A percentile compares a stretch with the other conserved stretches of the same genome.
phyloP scores from a whole-genome alignment of 805 yeast species.

The Teunomyces tritomae region DNA sequence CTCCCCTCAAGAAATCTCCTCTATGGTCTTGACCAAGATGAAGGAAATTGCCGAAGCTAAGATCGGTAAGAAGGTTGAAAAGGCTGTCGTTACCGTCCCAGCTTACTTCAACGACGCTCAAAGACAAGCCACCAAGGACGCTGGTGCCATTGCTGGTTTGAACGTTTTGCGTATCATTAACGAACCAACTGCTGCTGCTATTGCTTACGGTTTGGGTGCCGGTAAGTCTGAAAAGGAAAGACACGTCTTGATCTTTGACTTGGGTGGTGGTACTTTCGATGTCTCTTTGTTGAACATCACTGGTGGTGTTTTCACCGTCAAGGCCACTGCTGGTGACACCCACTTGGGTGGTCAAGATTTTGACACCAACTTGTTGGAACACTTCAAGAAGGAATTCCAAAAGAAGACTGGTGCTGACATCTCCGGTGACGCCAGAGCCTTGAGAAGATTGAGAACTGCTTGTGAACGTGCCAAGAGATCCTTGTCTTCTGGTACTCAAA shows the following conservation, averaged over 20 bases:
- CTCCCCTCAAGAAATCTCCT: slow-evolving; percentile 49
- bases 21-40: slow-evolving; percentile 51
- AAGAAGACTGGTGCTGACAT: slow-evolving; percentile 47
- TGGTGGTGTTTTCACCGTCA: slow-evolving; percentile 95
- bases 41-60: slow-evolving; percentile 81
- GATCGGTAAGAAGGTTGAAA: slow-evolving; percentile 73
- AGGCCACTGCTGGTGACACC: slow-evolving; percentile 73
- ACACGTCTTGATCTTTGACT: slow-evolving; percentile 86
- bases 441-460: slow-evolving; percentile 51
- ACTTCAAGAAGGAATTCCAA: slow-evolving; percentile 46
- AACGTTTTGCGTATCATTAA: slow-evolving; percentile 48
- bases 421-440: slow-evolving; percentile 47
- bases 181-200: slow-evolving; percentile 88
- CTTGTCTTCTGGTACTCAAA: slow-evolving; percentile 47
- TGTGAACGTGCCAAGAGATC: slow-evolving; percentile 54
- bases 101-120: slow-evolving; percentile 51
- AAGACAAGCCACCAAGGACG: slow-evolving; percentile 52
- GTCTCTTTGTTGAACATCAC: slow-evolving; percentile 87
- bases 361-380: slow-evolving; percentile 49
- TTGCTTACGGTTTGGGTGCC: slow-evolving; percentile 87
- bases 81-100: slow-evolving; percentile 50
- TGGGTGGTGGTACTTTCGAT: slow-evolving; percentile 99
- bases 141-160: slow-evolving; percentile 51
- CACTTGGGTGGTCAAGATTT: slow-evolving; percentile 54
- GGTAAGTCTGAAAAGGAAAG: slow-evolving; percentile 55